phyloP scores from a whole-genome alignment of 2,329 filamentous ascomycete species.

The Akanthomyces uredinophilus region DNA sequence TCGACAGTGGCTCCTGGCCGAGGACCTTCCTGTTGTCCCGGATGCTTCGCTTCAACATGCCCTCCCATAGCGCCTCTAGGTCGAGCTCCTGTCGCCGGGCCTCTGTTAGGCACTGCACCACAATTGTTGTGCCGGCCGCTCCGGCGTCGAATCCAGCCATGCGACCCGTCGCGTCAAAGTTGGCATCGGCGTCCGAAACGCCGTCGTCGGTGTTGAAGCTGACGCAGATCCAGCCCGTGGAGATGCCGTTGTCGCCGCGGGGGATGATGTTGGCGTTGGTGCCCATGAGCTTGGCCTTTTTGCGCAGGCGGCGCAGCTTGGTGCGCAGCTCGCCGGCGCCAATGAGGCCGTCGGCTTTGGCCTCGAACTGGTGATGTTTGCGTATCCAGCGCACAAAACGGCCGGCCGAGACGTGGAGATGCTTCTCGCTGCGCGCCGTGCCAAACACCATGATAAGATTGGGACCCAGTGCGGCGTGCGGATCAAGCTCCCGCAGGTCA shows the following conservation, averaged over 20 bases:
- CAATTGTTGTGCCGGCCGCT: slow-evolving; percentile 45
- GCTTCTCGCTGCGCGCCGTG: slow-evolving; percentile 86
- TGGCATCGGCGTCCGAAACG: slow-evolving; percentile 39
- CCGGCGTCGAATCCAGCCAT: slow-evolving; percentile 72
- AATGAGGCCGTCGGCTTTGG: slow-evolving; percentile 80
- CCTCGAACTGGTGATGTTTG: slow-evolving; percentile 63
- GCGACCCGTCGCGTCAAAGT: slow-evolving; percentile 45
- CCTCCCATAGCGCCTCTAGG: slow-evolving; percentile 49
- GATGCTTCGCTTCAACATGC: slow-evolving; percentile 33
- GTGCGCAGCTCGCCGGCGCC: slow-evolving; percentile 88
- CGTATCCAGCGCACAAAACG: slow-evolving; percentile 84
- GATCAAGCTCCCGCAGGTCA: slow-evolving; percentile 79
- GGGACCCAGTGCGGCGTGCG: slow-evolving; percentile 78
- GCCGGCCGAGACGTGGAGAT: slow-evolving; percentile 86
- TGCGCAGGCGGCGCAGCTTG: slow-evolving; percentile 73
- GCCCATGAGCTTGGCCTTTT: slow-evolving; percentile 75
- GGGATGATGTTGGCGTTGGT: slow-evolving; percentile 61
- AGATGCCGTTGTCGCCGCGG: slow-evolving; percentile 74
- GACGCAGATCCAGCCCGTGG: slow-evolving; percentile 94
- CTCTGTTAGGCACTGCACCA: slow-evolving; percentile 56
- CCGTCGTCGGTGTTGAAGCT: slow-evolving; percentile 71
- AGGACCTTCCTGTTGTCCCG: slow-evolving; percentile 23
- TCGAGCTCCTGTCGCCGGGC: slow-evolving; percentile 46
- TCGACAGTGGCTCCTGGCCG: slow-evolving; percentile 24
- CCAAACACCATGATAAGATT: slow-evolving; percentile 91